These are phyloP conservation scores for Lactarius evosmus DNA, from an alignment of 768 basidiomycete species.

Conservation along the genomic window DNA sequence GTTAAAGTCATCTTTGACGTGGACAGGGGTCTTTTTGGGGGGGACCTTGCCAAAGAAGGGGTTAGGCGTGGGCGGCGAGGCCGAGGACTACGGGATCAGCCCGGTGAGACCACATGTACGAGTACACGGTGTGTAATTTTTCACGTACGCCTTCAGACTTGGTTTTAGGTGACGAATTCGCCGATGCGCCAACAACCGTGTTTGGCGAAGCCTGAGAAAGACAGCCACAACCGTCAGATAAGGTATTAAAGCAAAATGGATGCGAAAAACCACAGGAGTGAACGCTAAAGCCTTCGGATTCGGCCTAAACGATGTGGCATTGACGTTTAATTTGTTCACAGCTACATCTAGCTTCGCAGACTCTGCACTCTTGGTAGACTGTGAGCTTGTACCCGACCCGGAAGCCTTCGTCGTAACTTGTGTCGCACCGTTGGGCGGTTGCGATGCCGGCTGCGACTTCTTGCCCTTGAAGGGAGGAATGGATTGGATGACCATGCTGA, in stretches of 20 bases:
- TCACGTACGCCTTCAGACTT: slow-evolving; percentile 31
- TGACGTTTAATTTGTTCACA: slow-evolving; percentile 73
- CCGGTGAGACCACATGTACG: neutral
- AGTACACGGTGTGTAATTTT: neutral
- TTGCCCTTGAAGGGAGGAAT: slow-evolving; percentile 89
- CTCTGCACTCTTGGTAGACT: slow-evolving; percentile 28
- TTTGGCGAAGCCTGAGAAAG: slow-evolving; percentile 33
- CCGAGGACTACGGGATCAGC: slow-evolving; percentile 4
- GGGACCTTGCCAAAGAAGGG: slow-evolving; percentile 86
- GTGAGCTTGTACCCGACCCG: slow-evolving; percentile 29
- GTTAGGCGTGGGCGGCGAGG: slow-evolving; percentile 54
- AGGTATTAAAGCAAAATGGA: neutral
- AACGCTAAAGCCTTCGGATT: slow-evolving; percentile 77
- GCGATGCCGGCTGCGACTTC: slow-evolving; percentile 31
- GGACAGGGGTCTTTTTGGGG: slow-evolving; percentile 76
- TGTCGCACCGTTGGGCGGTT: slow-evolving; percentile 36
- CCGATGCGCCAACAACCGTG: slow-evolving; percentile 29
- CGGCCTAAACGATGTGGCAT: slow-evolving; percentile 89
- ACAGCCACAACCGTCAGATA: slow-evolving; percentile 16
- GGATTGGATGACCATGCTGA: slow-evolving; percentile 77
- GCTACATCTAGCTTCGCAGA: slow-evolving; percentile 50
- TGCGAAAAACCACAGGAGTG: slow-evolving; percentile 52
- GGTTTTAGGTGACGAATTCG: slow-evolving; percentile 28
- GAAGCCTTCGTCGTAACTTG: slow-evolving; percentile 33
- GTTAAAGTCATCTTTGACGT: slow-evolving; percentile 96